Evolutionary conservation across 2,329 filamentous ascomycete species (phyloP), one percentile per base, ranked within the genome.

Genomic region (Chrysoporthe cubensis): DNA sequence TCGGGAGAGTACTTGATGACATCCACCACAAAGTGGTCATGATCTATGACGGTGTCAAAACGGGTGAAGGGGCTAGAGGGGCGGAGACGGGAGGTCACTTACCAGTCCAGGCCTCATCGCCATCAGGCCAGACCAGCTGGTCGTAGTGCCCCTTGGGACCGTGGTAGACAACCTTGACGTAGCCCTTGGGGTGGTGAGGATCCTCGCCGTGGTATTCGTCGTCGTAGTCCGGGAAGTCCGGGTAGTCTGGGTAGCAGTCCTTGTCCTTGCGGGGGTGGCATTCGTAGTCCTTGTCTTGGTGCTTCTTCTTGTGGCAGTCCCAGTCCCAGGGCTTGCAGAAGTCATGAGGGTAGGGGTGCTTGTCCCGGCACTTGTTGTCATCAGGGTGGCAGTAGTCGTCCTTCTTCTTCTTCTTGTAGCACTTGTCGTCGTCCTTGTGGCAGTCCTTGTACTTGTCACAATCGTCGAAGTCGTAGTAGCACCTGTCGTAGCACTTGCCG

Each of bases 91-190:
- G 11, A 44, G 5, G 2, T 21, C 13, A 68, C 68, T 63, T 42
- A 68, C 68, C 61, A 46, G 61, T 68, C 66, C 66, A 70, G 59
- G 58, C 50, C 21, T 70, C 68, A 46, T 68, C 58, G 6, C 68
- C 68, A 34, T 70, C 62, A 34, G 68, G 68, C 68, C 68, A 70
- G 34, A 70, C 66, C 54, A 62, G 65, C 16, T 68, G 52, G 21
- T 70, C 61, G 46, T 63, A 60, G 34, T 62, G 57, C 26, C 65
- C 68, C 11, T 67, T 13, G 3, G 50, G 52, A 9, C 57, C 50
- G 62, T 61, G 57, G 34, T 63, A 65, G 11, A 63, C 42, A 26
- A 66, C 66, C 3, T 52, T 63, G 44, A 70, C 50, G 21, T 64
- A 46, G 3, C 44, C 50, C 16, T 60, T 66, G 8, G 68, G 54